These are phyloP conservation scores for Trapa incisa DNA, from an alignment of 345 rosid genomes.

Conservation along the genomic window DNA sequence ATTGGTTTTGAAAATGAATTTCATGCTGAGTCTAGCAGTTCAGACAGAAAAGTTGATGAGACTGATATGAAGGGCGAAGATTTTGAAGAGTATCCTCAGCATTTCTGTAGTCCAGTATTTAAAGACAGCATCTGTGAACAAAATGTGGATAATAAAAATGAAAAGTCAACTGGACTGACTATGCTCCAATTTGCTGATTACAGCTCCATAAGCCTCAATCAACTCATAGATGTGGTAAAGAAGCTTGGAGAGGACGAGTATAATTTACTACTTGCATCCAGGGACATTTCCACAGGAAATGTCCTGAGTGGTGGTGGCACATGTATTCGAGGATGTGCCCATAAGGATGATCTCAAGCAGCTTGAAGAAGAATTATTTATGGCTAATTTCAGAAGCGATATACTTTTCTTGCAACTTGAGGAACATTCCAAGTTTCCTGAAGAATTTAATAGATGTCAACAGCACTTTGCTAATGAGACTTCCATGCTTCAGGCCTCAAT, in stretches of 20 bases:
- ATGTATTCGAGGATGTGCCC: constrained; percentile 6
- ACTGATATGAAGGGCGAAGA: constrained; percentile 15
- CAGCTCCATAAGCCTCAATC: constrained; percentile 23
- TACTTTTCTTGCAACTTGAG: constrained; percentile 42
- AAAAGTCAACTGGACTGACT: constrained; percentile 13
- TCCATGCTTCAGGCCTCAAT: constrained; percentile 34
- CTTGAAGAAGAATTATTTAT: constrained; percentile 51
- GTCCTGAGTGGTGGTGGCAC: constrained; percentile 15
- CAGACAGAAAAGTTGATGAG: constrained; percentile 11
- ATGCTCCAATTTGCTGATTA: constrained; percentile 17
- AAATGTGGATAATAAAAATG: constrained; percentile 16
- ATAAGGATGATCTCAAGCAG: constrained; percentile 27
- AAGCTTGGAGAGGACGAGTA: constrained; percentile 49
- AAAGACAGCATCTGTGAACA: constrained; percentile 22
- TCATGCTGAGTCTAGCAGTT: constrained; percentile 8
- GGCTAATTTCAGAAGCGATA: constrained; percentile 35
- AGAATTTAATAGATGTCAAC: constrained; percentile 29
- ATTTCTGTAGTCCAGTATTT: constrained; percentile 23
- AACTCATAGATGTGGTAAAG: constrained; percentile 34
- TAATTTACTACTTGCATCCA: constrained; percentile 32
- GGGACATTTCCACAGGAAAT: constrained; percentile 21
- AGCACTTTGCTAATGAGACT: constrained; percentile 31
- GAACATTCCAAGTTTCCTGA: constrained; percentile 43
- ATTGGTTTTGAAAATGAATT: constrained; percentile 7
- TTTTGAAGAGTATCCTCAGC: constrained; percentile 19